Evolutionary conservation across 192 early-diverging fungal species (phyloP).

Genomic region (Dispira simplex): DNA sequence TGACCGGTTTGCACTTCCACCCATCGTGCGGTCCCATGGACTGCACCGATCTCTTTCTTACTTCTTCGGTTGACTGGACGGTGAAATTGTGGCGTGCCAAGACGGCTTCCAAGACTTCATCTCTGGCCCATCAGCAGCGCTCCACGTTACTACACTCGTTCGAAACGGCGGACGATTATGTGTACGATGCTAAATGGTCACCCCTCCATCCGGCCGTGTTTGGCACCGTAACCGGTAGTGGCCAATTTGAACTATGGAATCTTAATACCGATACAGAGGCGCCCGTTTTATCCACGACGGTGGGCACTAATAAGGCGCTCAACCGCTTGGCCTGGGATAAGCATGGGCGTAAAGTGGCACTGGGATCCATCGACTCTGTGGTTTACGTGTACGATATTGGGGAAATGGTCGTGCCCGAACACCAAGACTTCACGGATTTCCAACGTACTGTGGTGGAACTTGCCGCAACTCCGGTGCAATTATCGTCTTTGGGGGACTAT

Average conservation of each 20-base stretch:
- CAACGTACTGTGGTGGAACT: slow-evolving; percentile 1
- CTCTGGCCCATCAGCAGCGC: slow-evolving; percentile 12
- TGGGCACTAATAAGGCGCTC: slow-evolving; percentile 43
- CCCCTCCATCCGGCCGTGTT: slow-evolving; percentile 92
- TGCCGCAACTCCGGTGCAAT: background rate
- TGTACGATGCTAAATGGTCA: slow-evolving; percentile 96
- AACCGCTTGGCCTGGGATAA: slow-evolving; percentile 95
- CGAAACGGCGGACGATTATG: slow-evolving; percentile 88
- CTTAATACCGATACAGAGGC: slow-evolving; percentile 82
- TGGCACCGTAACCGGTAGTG: slow-evolving; percentile 79
- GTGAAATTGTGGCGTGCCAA: slow-evolving; percentile 87
- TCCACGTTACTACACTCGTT: slow-evolving; percentile 67
- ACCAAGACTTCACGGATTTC: slow-evolving; percentile 26
- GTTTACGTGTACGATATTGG: slow-evolving; percentile 88
- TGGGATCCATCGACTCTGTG: slow-evolving; percentile 72
- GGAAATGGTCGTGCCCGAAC: slow-evolving; percentile 40
- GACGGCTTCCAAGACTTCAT: slow-evolving; percentile 25
- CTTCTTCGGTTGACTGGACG: slow-evolving; percentile 91
- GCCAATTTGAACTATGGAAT: slow-evolving; percentile 86
- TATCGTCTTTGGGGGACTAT: background rate
- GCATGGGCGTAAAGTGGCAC: slow-evolving; percentile 59
- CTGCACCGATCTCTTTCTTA: slow-evolving; percentile 86
- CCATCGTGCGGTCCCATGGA: slow-evolving; percentile 60
- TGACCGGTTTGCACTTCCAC: slow-evolving; percentile 88
- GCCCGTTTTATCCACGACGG: slow-evolving; percentile 16